Evolutionary conservation across 2,329 filamentous ascomycete genomes (phyloP), one percentile per base, ranked within the genome.

Genomic region (Verticillium dahliae): DNA sequence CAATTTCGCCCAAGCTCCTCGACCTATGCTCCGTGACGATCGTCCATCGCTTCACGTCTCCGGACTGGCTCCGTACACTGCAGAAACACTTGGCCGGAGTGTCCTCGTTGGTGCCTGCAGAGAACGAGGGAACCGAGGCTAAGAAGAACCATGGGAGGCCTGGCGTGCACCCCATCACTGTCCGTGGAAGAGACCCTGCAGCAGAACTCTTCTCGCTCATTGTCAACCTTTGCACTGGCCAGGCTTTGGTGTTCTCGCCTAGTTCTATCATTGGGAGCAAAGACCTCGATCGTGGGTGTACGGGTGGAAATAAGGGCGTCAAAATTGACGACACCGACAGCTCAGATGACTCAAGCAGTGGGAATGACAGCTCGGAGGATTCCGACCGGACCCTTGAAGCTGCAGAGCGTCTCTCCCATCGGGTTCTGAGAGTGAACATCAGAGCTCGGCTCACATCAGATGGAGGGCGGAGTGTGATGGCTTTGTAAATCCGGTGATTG

Each of bases 1-100:
- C 88, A 0, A 80, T 93, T 4, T 88, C 87, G 0, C 84, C 86
- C 0, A 80, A 81, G 15, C 79, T 95, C 0, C 79, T 94, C 0
- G 89, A 91, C 60, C 76, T 94, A 0, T 92, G 87, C 71, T 87
- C 85, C 1, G 75, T 90, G n/a, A 89, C 85, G 0, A 79, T 92
- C 15, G 85, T 92, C 0, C 90, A 93, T 68, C 81, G 87, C 0
- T 93, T 93, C 71, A 85, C 80, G 0, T 74, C 71, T 18, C 73
- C 73, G 0, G 71, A 72, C 57, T 74, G 71, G 72, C 66, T 74
- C 18, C 62, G 58, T 2, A 63, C 68, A 13, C 66, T 74, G 9
- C 65, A 66, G 38, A 66, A 61, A 35, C 72, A 75, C 27, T 60
- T 74, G 9, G 72, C 72, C 0, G 71, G 71, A 2, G 68, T 71